A percentile compares a stretch with the other conserved stretches of the same genome.
phyloP scores from a whole-genome alignment of 2,329 filamentous ascomycete species.

The Ramichloridium luteum region DNA sequence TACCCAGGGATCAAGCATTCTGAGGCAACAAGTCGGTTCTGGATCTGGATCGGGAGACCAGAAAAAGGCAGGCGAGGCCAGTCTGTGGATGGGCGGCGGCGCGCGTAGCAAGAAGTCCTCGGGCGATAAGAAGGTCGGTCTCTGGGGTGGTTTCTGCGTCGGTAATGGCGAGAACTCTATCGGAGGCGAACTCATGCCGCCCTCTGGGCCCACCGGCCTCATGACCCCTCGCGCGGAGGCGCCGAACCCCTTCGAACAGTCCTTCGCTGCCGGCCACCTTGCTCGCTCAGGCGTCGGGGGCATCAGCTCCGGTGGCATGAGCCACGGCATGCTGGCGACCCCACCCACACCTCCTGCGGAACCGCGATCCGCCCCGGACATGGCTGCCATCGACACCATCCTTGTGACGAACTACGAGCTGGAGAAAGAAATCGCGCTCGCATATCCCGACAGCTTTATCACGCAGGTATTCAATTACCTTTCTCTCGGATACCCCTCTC shows the following conservation, averaged over 20 bases:
- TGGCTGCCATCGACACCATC: slow-evolving; percentile 28
- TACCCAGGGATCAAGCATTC: slow-evolving; percentile 47
- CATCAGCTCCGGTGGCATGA: slow-evolving; percentile 12
- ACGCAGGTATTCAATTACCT: slow-evolving; percentile 97
- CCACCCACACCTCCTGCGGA: slow-evolving; percentile 20
- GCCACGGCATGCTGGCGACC: slow-evolving; percentile 10
- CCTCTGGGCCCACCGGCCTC: slow-evolving; percentile 35
- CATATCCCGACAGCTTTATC: slow-evolving; percentile 75
- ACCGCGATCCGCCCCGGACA: slow-evolving; percentile 8
- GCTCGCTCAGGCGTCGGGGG: slow-evolving; percentile 14
- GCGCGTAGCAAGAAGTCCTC: slow-evolving; percentile 9
- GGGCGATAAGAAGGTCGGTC: slow-evolving; percentile 32
- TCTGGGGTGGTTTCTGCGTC: slow-evolving; percentile 66
- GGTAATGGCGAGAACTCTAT: slow-evolving; percentile 25
- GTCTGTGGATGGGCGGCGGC: slow-evolving; percentile 39
- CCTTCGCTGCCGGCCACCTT: slow-evolving; percentile 15
- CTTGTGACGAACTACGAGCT: slow-evolving; percentile 32
- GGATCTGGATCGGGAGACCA: background rate
- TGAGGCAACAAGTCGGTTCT: slow-evolving; percentile 38
- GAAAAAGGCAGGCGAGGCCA: slow-evolving; percentile 2
- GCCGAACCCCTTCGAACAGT: slow-evolving; percentile 30
- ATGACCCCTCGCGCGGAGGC: slow-evolving; percentile 32
- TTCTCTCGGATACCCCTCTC: slow-evolving; percentile 78
- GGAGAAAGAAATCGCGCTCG: slow-evolving; percentile 36
- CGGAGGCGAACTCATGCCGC: slow-evolving; percentile 25